Percentiles rank a stretch among this genome's conserved stretches.
Evolutionary conservation across 768 basidiomycete species (phyloP).

Genomic region (Suillus occidentalis): DNA sequence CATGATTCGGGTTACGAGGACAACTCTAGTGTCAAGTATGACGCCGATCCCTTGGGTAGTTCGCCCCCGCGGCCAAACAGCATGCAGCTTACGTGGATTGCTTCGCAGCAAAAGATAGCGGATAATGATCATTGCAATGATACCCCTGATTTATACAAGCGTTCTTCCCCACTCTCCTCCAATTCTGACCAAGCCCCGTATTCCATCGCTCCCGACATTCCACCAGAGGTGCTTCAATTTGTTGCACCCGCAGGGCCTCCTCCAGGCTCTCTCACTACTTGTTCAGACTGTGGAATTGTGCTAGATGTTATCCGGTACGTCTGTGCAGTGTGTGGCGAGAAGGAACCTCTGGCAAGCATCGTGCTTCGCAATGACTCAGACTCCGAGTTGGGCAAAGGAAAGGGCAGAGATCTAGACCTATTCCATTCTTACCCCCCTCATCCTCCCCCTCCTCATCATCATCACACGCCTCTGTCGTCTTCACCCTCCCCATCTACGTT

Average conservation of each 20-base stretch:
- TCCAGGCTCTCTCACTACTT: conserved; percentile 67
- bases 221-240: conserved; percentile 53
- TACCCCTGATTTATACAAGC: conserved; percentile 14
- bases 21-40: conserved; percentile 37
- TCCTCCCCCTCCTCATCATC: conserved; percentile 38
- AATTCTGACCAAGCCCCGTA: conserved; percentile 18
- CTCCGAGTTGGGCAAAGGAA: conserved; percentile 43
- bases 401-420: conserved; percentile 33
- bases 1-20: conserved; percentile 60
- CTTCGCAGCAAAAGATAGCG: conserved; percentile 44
- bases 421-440: conserved; percentile 37
- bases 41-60: conserved; percentile 26
- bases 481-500: conserved; percentile 20
- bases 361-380: conserved; percentile 12
- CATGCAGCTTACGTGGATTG: conserved; percentile 67
- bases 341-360: conserved; percentile 41
- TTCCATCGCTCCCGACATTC: conserved; percentile 38
- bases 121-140: conserved; percentile 20
- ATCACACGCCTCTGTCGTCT: conserved; percentile 25
- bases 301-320: conserved; percentile 88
- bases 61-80: conserved; percentile 54
- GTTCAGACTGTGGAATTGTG: conserved; percentile 75
- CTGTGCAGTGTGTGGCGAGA: conserved; percentile 86
- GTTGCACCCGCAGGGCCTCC: conserved; percentile 51
- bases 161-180: conserved; percentile 9